phyloP scores from a whole-genome alignment of 345 rosid genomes.

The Dipteronia sinensis region DNA sequence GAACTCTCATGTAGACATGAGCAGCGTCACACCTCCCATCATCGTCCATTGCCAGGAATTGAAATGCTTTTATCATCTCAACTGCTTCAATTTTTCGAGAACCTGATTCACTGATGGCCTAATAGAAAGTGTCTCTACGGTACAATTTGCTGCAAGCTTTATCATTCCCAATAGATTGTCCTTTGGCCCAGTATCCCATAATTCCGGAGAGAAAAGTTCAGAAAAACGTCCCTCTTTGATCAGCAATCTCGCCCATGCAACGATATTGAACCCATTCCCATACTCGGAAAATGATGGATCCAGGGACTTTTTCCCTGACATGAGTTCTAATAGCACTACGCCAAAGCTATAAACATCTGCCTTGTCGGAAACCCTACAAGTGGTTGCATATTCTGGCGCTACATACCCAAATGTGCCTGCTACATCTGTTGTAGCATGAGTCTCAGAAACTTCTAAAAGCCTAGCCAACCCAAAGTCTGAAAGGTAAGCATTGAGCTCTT shows the following conservation, averaged over 20 bases:
- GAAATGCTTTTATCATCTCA: slow-evolving; percentile 36
- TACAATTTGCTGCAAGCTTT: slow-evolving; percentile 56
- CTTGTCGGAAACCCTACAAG: slow-evolving; percentile 72
- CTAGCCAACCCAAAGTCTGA: slow-evolving; percentile 75
- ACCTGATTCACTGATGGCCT: slow-evolving; percentile 65
- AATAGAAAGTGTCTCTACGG: slow-evolving; percentile 50
- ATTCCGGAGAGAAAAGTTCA: slow-evolving; percentile 46
- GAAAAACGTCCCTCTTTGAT: slow-evolving; percentile 51
- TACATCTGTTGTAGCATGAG: slow-evolving; percentile 73
- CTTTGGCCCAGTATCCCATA: slow-evolving; percentile 57
- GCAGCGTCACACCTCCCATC: slow-evolving; percentile 3
- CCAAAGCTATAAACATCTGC: slow-evolving; percentile 82
- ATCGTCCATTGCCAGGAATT: not conserved
- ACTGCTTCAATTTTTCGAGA: slow-evolving; percentile 54
- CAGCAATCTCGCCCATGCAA: slow-evolving; percentile 62
- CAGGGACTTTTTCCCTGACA: slow-evolving; percentile 68
- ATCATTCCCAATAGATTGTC: slow-evolving; percentile 50
- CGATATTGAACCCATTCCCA: slow-evolving; percentile 69
- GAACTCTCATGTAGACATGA: slow-evolving; percentile 8
- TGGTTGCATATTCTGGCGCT: slow-evolving; percentile 76
- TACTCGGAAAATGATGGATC: slow-evolving; percentile 70
- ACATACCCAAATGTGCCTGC: slow-evolving; percentile 79
- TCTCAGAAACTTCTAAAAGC: slow-evolving; percentile 69
- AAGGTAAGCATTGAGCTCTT: slow-evolving; percentile 61
- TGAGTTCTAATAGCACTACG: slow-evolving; percentile 54